Conservation (phyloP, 2,329 filamentous ascomycete species). For the Albifimbria verrucaria region DNA sequence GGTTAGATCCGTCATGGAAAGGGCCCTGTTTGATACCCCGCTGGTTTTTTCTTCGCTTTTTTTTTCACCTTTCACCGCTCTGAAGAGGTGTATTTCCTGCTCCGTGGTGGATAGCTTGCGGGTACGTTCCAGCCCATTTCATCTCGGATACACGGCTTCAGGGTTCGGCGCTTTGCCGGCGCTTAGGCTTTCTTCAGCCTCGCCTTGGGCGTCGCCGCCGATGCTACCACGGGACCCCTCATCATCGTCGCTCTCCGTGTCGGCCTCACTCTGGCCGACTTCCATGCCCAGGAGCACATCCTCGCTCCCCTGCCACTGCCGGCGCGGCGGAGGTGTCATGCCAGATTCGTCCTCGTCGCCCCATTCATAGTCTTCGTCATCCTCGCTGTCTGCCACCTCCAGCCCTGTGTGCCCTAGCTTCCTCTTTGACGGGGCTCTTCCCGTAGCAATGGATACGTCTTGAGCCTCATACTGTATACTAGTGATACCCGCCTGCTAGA, state of each 20-base stretch:
- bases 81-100: neutral
- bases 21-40: neutral
- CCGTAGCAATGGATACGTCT: conserved; percentile 23
- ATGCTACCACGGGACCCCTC: conserved; percentile 12
- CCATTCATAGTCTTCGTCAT: conserved; percentile 72
- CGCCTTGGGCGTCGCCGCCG: conserved; percentile 10
- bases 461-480: conserved; percentile 37
- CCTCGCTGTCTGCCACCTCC: conserved; percentile 60
- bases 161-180: conserved; percentile 28
- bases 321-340: conserved; percentile 57
- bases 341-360: conserved; percentile 62
- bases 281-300: conserved; percentile 54
- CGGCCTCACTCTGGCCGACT: conserved; percentile 37
- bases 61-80: neutral
- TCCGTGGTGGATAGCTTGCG: neutral
- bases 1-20: neutral
- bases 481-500: conserved; percentile 39
- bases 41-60: neutral
- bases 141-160: conserved; percentile 11
- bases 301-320: conserved; percentile 63
- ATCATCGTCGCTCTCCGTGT: conserved; percentile 21
- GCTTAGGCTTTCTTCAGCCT: conserved; percentile 18
- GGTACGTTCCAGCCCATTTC: neutral
- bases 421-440: conserved; percentile 48
- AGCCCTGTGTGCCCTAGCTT: conserved; percentile 59